Percentiles rank a stretch among this genome's conserved stretches.
These are phyloP conservation scores for Blastobotrys ciferrii DNA, from an alignment of 1,139 yeast species.

Conservation along the genomic window DNA sequence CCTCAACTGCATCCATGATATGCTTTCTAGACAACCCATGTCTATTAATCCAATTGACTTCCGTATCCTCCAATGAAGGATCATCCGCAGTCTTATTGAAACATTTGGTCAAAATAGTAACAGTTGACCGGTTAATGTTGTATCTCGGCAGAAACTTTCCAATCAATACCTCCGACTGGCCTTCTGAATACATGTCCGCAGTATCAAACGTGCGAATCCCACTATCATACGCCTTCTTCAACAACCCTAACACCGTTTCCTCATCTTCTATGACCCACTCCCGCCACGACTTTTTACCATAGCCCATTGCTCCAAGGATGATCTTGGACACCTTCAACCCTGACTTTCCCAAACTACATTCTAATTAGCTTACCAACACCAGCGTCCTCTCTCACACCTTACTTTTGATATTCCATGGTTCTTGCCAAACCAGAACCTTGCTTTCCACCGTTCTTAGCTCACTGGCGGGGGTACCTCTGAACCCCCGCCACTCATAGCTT, in stretches of 20 bases:
- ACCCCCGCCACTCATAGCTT: background rate
- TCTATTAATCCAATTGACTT: constrained; percentile 38
- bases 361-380: background rate
- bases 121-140: constrained; percentile 45
- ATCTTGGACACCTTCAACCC: constrained; percentile 53
- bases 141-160: constrained; percentile 46
- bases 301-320: constrained; percentile 59
- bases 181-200: constrained; percentile 50
- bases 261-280: constrained; percentile 53
- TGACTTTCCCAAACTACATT: constrained; percentile 1
- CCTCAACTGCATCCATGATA: constrained; percentile 51
- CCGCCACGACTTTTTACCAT: constrained; percentile 48
- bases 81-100: constrained; percentile 45
- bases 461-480: too few species aligned
- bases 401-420: background rate
- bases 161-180: constrained; percentile 43
- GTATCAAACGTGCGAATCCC: constrained; percentile 58
- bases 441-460: too few species aligned
- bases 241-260: constrained; percentile 39
- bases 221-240: constrained; percentile 49
- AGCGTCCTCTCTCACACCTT: background rate
- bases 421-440: background rate
- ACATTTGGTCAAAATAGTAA: constrained; percentile 49
- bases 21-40: constrained; percentile 48
- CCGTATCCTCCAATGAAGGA: constrained; percentile 43